Percentiles rank a stretch among this genome's conserved stretches.
phyloP scores from a whole-genome alignment of 139 green algal species.

The Chlamydomonas sp. region DNA sequence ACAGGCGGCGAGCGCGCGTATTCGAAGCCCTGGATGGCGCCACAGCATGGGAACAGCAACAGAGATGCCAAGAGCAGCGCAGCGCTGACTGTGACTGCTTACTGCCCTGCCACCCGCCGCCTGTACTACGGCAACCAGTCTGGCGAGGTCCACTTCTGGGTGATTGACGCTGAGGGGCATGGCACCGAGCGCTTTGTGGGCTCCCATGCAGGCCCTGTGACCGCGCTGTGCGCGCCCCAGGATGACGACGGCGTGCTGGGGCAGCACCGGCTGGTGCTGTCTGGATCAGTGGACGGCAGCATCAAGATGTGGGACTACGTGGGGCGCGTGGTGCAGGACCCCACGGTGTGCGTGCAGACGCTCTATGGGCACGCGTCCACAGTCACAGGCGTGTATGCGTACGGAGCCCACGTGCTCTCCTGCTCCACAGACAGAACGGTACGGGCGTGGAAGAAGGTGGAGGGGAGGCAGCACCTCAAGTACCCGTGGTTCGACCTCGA shows the following conservation, averaged over 20 bases:
- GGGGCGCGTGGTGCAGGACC: constrained; percentile 19
- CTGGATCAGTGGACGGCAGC: constrained; percentile 42
- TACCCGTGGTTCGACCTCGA: constrained; percentile 40
- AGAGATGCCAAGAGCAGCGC: no score
- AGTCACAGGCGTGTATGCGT: constrained; percentile 37
- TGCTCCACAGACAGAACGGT: constrained; percentile 49
- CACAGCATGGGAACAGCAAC: no score
- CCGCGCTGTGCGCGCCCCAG: constrained; percentile 16
- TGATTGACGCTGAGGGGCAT: constrained; percentile 5
- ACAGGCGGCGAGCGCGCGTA: no score
- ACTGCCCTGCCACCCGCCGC: constrained; percentile 12
- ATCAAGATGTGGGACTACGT: constrained; percentile 60
- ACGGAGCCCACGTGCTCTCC: constrained; percentile 39
- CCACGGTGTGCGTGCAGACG: constrained; percentile 46
- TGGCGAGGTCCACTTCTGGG: constrained; percentile 40
- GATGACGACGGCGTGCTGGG: constrained; percentile 23
- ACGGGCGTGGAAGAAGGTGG: constrained; percentile 43
- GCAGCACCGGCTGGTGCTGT: constrained; percentile 34
- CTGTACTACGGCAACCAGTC: constrained; percentile 38
- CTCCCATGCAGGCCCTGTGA: constrained; percentile 35
- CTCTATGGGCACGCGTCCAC: constrained; percentile 52
- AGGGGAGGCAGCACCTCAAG: constrained; percentile 22
- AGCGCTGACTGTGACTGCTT: not conserved
- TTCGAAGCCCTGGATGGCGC: no score
- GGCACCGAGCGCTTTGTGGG: constrained; percentile 28